phyloP scores from a whole-genome alignment of 169 alveolate genomes.

The Cytauxzoon felis region DNA sequence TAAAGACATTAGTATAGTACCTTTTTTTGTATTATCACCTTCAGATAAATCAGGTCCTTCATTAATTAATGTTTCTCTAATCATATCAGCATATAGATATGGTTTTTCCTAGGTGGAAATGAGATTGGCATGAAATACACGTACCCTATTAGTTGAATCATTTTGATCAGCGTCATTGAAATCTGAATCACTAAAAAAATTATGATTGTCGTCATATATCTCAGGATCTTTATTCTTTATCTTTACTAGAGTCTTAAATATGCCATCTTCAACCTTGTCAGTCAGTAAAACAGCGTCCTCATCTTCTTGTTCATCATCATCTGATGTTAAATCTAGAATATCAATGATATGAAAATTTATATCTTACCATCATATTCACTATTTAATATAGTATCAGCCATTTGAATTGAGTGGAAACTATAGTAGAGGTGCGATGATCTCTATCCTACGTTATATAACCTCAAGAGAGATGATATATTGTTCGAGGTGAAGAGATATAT shows the following conservation, averaged over 20 bases:
- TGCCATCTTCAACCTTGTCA: constrained; percentile 68
- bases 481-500: too few relatives aligned
- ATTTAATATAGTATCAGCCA: too few relatives aligned
- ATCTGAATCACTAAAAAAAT: constrained; percentile 66
- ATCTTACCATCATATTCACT: not conserved
- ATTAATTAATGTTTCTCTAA: constrained; percentile 62
- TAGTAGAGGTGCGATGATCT: too few relatives aligned
- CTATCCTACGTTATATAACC: too few relatives aligned
- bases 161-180: constrained; percentile 51
- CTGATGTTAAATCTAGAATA: not conserved
- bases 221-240: constrained; percentile 74
- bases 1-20: constrained; percentile 2
- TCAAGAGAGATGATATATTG: too few relatives aligned
- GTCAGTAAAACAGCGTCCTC: constrained; percentile 72
- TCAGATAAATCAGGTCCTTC: constrained; percentile 71
- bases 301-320: constrained; percentile 70
- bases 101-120: constrained; percentile 4
- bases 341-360: not conserved
- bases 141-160: not conserved
- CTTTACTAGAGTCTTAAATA: constrained; percentile 61
- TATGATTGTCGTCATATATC: constrained; percentile 63
- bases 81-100: constrained; percentile 60
- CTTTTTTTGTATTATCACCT: constrained; percentile 40
- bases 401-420: not conserved
- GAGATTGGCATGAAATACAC: not conserved